Evolutionary conservation across 169 alveolate genomes (phyloP).

Genomic region (Amoebophrya sp.): DNA sequence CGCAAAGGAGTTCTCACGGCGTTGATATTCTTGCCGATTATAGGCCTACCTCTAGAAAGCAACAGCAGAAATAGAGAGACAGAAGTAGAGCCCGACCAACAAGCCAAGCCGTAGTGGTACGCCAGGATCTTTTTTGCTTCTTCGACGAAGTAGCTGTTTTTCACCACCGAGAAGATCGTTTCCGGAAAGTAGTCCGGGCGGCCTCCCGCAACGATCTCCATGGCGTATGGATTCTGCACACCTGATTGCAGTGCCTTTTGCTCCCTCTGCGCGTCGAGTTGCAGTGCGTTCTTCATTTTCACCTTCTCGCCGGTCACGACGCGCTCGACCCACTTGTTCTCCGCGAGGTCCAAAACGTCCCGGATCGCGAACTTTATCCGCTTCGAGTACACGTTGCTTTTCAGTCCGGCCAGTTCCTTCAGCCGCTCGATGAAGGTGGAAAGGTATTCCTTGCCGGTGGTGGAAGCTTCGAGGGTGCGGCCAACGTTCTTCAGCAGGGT

Average conservation of each 20-base stretch:
- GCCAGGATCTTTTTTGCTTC: neutral
- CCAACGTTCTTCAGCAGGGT: conserved; percentile 13
- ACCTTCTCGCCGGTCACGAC: neutral
- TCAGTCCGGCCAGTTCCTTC: neutral
- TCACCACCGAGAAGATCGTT: neutral
- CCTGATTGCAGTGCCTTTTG: neutral
- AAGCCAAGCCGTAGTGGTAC: too few relatives aligned
- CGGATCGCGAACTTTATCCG: conserved; percentile 13
- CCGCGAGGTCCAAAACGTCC: conserved; percentile 9
- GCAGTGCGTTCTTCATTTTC: neutral
- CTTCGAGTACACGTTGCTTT: neutral
- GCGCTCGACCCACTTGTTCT: neutral
- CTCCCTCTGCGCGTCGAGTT: neutral
- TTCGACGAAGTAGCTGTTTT: neutral
- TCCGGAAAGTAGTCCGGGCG: neutral
- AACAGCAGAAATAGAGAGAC: too few relatives aligned
- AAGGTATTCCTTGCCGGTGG: neutral
- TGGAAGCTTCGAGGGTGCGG: neutral
- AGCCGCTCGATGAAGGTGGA: conserved; percentile 5
- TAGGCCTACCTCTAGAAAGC: too few relatives aligned
- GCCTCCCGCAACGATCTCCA: neutral
- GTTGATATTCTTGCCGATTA: too few relatives aligned
- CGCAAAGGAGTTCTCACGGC: too few relatives aligned
- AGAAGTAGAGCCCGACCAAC: too few relatives aligned
- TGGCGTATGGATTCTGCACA: neutral